Percentiles rank a stretch among this genome's conserved stretches.
Conservation (phyloP, 805 yeast genomes). For the Saccharomyces paradoxus region DNA sequence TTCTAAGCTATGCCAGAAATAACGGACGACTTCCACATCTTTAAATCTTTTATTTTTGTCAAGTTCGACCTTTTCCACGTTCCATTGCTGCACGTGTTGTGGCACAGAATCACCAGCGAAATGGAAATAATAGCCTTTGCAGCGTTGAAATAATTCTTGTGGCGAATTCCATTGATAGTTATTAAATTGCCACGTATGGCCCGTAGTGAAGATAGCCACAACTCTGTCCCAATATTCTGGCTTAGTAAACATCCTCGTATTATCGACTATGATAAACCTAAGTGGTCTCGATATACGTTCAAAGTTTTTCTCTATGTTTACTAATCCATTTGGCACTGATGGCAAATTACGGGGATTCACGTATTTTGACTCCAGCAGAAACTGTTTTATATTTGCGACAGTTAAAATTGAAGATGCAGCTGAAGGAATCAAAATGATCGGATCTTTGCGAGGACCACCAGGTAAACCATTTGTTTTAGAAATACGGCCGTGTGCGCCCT, state of each 20-base stretch:
- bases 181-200: constrained; percentile 95
- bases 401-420: constrained; percentile 67
- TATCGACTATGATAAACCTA: constrained; percentile 63
- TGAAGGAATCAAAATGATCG: constrained; percentile 70
- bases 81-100: constrained; percentile 72
- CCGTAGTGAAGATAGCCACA: constrained; percentile 90
- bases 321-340: constrained; percentile 24
- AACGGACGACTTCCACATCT: constrained; percentile 79
- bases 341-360: constrained; percentile 41
- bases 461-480: constrained; percentile 11
- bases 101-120: constrained; percentile 79
- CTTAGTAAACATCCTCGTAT: constrained; percentile 77
- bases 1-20: constrained; percentile 80
- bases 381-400: constrained; percentile 55
- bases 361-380: constrained; percentile 65
- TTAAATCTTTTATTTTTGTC: constrained; percentile 80
- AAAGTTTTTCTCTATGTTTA: constrained; percentile 27
- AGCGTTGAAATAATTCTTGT: constrained; percentile 67
- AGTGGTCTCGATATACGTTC: constrained; percentile 26
- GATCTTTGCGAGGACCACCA: constrained; percentile 36
- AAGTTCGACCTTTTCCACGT: constrained; percentile 66
- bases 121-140: constrained; percentile 72
- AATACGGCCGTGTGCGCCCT: constrained; percentile 14
- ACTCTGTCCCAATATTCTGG: constrained; percentile 98
- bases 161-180: constrained; percentile 81